Conservation (phyloP, 1,139 yeast genomes). For the Kodamaea derodonti region DNA sequence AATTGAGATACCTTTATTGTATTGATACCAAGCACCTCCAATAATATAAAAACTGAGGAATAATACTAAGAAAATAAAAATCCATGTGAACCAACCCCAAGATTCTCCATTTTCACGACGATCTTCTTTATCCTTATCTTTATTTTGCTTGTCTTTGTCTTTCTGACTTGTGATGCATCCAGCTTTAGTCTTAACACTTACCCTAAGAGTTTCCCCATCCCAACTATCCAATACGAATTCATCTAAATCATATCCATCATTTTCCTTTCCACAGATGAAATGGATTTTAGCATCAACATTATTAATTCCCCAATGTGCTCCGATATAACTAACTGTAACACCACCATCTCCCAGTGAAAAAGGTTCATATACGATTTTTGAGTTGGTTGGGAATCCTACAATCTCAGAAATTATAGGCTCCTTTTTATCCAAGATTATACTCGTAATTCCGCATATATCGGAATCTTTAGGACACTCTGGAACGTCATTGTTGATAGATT, state of each 20-base stretch:
- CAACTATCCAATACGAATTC: constrained; percentile 26
- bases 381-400: constrained; percentile 42
- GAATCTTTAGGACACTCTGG: constrained; percentile 63
- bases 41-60: constrained; percentile 68
- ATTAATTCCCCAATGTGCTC: constrained; percentile 70
- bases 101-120: constrained; percentile 38
- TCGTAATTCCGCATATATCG: constrained; percentile 65
- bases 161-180: constrained; percentile 37
- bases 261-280: constrained; percentile 46
- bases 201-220: constrained; percentile 27
- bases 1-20: constrained; percentile 49
- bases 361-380: constrained; percentile 28
- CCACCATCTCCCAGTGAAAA: constrained; percentile 28
- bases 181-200: constrained; percentile 29
- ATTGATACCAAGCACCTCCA: constrained; percentile 78
- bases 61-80: constrained; percentile 62
- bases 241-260: constrained; percentile 23
- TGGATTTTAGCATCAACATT: constrained; percentile 48
- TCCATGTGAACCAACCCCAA: constrained; percentile 80
- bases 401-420: constrained; percentile 46
- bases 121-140: constrained; percentile 15
- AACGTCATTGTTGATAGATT: constrained; percentile 36
- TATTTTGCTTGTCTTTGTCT: constrained; percentile 19
- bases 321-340: constrained; percentile 44
- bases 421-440: constrained; percentile 47